Conservation (phyloP, 108 stramenopile genomes). For the Nannochloropsis granulata region DNA sequence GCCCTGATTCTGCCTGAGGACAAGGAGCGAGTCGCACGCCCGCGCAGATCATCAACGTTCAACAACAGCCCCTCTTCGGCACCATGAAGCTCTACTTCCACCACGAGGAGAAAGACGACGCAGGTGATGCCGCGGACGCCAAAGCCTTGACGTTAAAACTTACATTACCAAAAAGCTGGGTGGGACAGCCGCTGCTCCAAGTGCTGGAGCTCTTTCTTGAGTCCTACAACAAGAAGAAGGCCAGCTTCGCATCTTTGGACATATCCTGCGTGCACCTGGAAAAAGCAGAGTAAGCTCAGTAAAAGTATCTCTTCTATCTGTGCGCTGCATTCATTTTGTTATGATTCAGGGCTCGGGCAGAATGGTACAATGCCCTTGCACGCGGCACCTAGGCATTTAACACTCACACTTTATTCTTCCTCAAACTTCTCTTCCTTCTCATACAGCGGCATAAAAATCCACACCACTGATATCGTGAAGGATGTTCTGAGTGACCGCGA, state of each 20-base stretch:
- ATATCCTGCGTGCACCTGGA: conserved; percentile 14
- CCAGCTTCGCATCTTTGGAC: conserved; percentile 11
- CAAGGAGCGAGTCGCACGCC: too few relatives aligned
- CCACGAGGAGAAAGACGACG: conserved; percentile 31
- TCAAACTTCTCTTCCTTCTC: not conserved
- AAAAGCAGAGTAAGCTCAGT: not conserved
- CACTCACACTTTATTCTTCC: not conserved
- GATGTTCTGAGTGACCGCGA: conserved; percentile 24
- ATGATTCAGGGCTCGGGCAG: not conserved
- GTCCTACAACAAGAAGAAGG: conserved; percentile 38
- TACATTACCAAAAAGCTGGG: conserved; percentile 41
- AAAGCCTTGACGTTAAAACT: conserved; percentile 29
- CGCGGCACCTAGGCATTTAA: too few relatives aligned
- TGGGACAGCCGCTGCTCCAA: conserved; percentile 16
- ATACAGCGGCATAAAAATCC: not conserved
- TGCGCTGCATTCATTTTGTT: not conserved
- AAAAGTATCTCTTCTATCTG: not conserved
- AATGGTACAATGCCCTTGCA: too few relatives aligned
- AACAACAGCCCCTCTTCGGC: too few relatives aligned
- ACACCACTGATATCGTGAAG: conserved; percentile 22
- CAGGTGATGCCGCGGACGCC: conserved; percentile 15
- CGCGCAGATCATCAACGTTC: too few relatives aligned
- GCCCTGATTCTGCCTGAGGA: too few relatives aligned
- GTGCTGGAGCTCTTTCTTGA: conserved; percentile 38
- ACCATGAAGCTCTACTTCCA: conserved; percentile 34